Evolutionary conservation across 768 basidiomycete species (phyloP).

Genomic region (Clathrus columnatus): DNA sequence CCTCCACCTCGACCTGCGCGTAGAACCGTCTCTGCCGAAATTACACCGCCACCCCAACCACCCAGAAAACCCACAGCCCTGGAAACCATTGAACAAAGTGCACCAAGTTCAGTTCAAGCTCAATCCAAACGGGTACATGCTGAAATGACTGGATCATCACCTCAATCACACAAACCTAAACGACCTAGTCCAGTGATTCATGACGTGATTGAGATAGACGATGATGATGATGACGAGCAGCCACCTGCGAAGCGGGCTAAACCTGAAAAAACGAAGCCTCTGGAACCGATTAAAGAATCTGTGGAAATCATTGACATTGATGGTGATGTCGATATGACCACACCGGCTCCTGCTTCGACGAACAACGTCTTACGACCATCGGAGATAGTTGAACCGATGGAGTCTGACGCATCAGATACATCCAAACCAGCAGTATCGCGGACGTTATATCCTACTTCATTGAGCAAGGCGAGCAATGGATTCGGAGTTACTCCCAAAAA

Average conservation of each 20-base stretch:
- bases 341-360: slow-evolving; percentile 10
- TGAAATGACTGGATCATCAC: not conserved
- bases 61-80: slow-evolving; percentile 4
- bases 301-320: slow-evolving; percentile 24
- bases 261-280: slow-evolving; percentile 18
- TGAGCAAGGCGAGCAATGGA: slow-evolving; percentile 16
- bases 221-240: slow-evolving; percentile 28
- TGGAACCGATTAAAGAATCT: not conserved
- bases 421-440: slow-evolving; percentile 13
- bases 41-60: not conserved
- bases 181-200: not conserved
- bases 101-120: not conserved
- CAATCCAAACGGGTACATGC: not conserved
- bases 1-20: slow-evolving; percentile 5
- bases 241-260: slow-evolving; percentile 41
- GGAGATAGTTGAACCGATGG: slow-evolving; percentile 33
- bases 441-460: slow-evolving; percentile 13
- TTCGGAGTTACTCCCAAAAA: slow-evolving; percentile 58
- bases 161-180: not conserved
- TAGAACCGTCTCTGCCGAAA: not conserved
- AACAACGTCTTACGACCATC: slow-evolving; percentile 23
- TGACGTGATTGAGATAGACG: slow-evolving; percentile 20
- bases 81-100: slow-evolving; percentile 3
- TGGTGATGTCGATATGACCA: slow-evolving; percentile 25
- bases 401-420: slow-evolving; percentile 8